Evolutionary conservation across 179 eudicot genomes (phyloP).

Genomic region (Gypsophila paniculata): DNA sequence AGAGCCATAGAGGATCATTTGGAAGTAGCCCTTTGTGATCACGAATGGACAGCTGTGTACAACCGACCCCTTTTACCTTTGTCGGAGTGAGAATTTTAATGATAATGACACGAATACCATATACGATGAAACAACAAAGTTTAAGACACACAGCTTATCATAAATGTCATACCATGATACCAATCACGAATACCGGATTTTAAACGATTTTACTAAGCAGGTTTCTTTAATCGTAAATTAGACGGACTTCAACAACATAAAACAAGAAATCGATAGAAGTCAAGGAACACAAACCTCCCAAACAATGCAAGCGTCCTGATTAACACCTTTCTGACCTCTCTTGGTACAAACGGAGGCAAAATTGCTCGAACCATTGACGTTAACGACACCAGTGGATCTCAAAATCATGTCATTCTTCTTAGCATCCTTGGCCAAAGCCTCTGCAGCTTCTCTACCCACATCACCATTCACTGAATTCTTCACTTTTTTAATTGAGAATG

Average conservation of each 20-base stretch:
- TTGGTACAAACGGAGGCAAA: conserved; percentile 66
- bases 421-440: conserved; percentile 58
- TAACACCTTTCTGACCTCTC: conserved; percentile 77
- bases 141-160: background rate
- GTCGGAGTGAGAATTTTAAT: too few relatives aligned
- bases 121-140: background rate
- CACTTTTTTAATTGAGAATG: conserved; percentile 47
- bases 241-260: background rate
- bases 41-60: too few relatives aligned
- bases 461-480: conserved; percentile 45
- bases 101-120: too few relatives aligned
- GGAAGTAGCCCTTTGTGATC: background rate
- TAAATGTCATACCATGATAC: too few relatives aligned
- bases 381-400: conserved; percentile 61
- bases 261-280: background rate
- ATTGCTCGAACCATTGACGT: conserved; percentile 52
- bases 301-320: conserved; percentile 90
- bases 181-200: too few relatives aligned
- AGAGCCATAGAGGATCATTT: background rate
- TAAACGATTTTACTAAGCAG: too few relatives aligned
- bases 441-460: conserved; percentile 56
- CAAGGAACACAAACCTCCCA: conserved; percentile 69
- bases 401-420: conserved; percentile 73
- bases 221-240: too few relatives aligned
- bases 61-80: too few relatives aligned